phyloP scores from a whole-genome alignment of 1,284 basidiomycete species.

The Melampsora larici-populina region DNA sequence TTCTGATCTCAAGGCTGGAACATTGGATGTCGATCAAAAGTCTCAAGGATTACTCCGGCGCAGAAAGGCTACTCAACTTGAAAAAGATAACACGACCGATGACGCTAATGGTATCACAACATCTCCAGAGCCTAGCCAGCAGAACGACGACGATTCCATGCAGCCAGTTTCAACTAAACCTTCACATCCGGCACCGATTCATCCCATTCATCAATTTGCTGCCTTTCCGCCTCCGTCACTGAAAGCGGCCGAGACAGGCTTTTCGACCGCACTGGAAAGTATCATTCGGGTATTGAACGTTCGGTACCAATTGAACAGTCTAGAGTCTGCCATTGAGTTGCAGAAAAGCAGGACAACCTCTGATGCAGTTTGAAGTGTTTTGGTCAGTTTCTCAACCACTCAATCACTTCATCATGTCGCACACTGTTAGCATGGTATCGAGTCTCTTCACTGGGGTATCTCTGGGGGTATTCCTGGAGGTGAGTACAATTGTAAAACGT shows the following conservation, averaged over 20 bases:
- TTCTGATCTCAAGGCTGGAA: neutral
- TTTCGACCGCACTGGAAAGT: neutral
- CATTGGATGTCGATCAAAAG: neutral
- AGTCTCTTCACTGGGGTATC: no score
- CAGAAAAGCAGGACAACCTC: neutral
- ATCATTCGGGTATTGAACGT: conserved; percentile 10
- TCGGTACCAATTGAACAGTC: neutral
- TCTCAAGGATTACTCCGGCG: neutral
- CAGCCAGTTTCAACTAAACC: neutral
- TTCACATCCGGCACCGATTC: neutral
- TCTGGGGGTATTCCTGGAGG: no score
- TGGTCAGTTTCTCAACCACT: no score
- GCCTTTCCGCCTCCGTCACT: conserved; percentile 24
- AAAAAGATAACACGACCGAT: neutral
- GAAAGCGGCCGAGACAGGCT: neutral
- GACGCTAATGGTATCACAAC: neutral
- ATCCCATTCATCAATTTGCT: conserved; percentile 32
- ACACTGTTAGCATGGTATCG: no score
- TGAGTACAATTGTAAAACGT: no score
- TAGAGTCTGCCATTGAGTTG: neutral
- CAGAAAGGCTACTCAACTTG: neutral
- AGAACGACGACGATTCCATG: neutral
- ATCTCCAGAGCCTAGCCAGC: neutral
- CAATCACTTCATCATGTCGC: no score
- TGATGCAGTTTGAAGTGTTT: neutral